phyloP scores from a whole-genome alignment of 768 basidiomycete species.

The Boletus rufocinnamomeus region DNA sequence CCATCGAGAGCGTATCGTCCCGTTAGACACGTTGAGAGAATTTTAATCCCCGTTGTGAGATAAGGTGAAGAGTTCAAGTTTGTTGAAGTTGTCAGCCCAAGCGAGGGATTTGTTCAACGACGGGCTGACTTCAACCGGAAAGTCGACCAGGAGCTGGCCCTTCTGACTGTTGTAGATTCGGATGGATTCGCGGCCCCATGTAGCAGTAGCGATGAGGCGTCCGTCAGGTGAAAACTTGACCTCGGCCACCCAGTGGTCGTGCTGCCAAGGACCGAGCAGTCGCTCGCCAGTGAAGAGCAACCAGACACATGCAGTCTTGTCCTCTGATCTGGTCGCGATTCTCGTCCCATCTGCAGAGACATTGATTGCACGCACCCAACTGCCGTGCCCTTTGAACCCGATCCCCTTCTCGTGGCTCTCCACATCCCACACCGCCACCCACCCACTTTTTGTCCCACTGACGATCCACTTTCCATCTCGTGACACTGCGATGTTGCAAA shows the following conservation, averaged over 20 bases:
- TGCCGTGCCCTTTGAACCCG: not conserved
- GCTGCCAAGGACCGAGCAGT: constrained; percentile 1
- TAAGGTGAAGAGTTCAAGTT: no score
- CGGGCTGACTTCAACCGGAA: no score
- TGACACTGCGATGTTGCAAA: not conserved
- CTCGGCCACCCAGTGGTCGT: not conserved
- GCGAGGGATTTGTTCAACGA: no score
- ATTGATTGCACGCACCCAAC: not conserved
- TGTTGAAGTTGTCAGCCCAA: no score
- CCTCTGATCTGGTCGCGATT: not conserved
- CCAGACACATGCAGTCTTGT: constrained; percentile 2
- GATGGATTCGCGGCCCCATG: constrained; percentile 9
- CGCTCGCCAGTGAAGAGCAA: not conserved
- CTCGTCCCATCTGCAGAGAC: not conserved
- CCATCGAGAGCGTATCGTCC: no score
- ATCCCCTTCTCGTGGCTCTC: not conserved
- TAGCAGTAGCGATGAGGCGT: not conserved
- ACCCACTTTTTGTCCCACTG: not conserved
- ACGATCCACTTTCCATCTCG: not conserved
- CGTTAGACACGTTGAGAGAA: no score
- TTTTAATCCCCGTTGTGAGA: no score
- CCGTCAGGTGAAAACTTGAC: not conserved
- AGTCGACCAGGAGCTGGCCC: no score
- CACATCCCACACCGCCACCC: not conserved
- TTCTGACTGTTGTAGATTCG: no score